Evolutionary conservation across 192 early-diverging fungal species (phyloP).

Genomic region (Powellomyces hirtus): DNA sequence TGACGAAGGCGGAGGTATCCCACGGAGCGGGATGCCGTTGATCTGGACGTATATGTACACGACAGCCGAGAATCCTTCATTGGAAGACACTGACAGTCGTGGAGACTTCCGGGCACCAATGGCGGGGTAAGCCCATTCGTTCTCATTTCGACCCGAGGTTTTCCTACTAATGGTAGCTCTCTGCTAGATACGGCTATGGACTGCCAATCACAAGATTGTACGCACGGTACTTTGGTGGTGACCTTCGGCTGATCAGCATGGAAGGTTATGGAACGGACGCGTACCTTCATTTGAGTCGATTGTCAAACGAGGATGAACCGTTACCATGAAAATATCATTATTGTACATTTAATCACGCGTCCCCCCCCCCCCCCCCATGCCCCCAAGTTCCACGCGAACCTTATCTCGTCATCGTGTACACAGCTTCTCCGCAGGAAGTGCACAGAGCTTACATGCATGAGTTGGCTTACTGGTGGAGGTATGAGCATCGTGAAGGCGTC

Average conservation of each 20-base stretch:
- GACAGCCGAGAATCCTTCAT: constrained; percentile 46
- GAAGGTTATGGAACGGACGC: constrained; percentile 93
- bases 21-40: constrained; percentile 79
- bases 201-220: constrained; percentile 87
- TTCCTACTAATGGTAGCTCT: not conserved
- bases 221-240: constrained; percentile 95
- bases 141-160: not conserved
- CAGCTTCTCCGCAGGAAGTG: too few relatives aligned
- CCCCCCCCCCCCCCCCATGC: too few relatives aligned
- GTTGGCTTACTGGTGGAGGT: too few relatives aligned
- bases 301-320: not conserved
- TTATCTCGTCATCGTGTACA: too few relatives aligned
- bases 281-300: constrained; percentile 43
- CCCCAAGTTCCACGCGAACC: too few relatives aligned
- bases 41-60: constrained; percentile 94
- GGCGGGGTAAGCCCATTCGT: constrained; percentile 40
- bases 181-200: constrained; percentile 92
- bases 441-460: too few relatives aligned
- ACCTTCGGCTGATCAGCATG: constrained; percentile 90
- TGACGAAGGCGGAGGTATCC: constrained; percentile 94
- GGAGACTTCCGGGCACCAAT: constrained; percentile 52
- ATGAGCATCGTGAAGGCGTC: too few relatives aligned
- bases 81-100: constrained; percentile 29
- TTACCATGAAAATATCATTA: not conserved
- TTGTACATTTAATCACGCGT: too few relatives aligned